These are phyloP conservation scores for Crithidia sp. DNA, from an alignment of 208 protist genomes.

Conservation along the genomic window DNA sequence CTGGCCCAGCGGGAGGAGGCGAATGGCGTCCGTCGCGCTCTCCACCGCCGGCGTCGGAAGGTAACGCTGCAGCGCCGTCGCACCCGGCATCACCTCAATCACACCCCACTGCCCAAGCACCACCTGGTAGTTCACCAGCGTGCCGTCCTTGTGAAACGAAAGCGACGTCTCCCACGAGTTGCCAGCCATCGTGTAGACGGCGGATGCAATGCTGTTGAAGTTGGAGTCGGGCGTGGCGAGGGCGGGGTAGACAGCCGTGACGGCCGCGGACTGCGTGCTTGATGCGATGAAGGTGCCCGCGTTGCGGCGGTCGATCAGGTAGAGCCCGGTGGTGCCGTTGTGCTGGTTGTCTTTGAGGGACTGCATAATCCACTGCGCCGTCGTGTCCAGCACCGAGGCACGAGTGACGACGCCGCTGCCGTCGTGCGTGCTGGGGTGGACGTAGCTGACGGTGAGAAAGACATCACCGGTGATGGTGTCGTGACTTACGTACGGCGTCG, in stretches of 20 bases:
- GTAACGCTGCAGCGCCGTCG: slow-evolving; percentile 49
- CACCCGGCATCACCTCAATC: slow-evolving; percentile 55
- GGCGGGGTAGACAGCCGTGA: slow-evolving; percentile 34
- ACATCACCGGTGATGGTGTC: slow-evolving; percentile 25
- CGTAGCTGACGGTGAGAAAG: slow-evolving; percentile 40
- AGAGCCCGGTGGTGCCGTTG: slow-evolving; percentile 40
- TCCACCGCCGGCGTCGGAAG: slow-evolving; percentile 54
- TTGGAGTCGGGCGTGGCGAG: slow-evolving; percentile 39
- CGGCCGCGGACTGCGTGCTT: slow-evolving; percentile 10
- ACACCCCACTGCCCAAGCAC: slow-evolving; percentile 55
- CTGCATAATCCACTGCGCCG: slow-evolving; percentile 32
- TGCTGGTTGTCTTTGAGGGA: slow-evolving; percentile 32
- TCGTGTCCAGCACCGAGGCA: slow-evolving; percentile 43
- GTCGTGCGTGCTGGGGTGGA: slow-evolving; percentile 40
- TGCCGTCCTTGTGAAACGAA: slow-evolving; percentile 37
- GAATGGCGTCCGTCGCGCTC: slow-evolving; percentile 52
- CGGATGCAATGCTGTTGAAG: slow-evolving; percentile 41
- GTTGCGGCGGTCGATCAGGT: slow-evolving; percentile 54
- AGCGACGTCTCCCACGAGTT: slow-evolving; percentile 33
- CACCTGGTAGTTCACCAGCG: slow-evolving; percentile 55
- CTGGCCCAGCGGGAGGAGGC: slow-evolving; percentile 48
- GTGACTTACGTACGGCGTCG: slow-evolving; percentile 40
- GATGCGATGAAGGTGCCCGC: slow-evolving; percentile 47
- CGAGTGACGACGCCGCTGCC: slow-evolving; percentile 28
- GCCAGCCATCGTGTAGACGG: slow-evolving; percentile 34